Base-by-base conservation (phyloP, 2,329 filamentous ascomycete genomes). In the Rhytidhysteron rufulum region DNA sequence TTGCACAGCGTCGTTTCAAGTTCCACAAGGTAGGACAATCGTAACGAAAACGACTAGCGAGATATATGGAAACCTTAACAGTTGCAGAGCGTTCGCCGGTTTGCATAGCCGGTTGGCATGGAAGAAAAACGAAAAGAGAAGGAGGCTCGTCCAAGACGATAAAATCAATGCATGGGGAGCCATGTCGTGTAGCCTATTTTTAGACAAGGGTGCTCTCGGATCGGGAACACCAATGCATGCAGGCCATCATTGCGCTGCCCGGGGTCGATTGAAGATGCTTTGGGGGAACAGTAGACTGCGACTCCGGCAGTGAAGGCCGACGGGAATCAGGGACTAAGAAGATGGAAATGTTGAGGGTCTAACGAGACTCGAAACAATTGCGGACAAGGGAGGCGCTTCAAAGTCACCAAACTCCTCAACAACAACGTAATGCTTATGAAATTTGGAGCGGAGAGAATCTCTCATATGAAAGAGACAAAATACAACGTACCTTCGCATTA, bases 401-500 rank as follows among this genome's bases (percentile, higher is more conserved):
- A n/a, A n/a, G n/a, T n/a, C n/a, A n/a, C n/a, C n/a, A n/a, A n/a
- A n/a, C n/a, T n/a, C n/a, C n/a, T n/a, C n/a, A n/a, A n/a, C n/a
- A n/a, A n/a, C n/a, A n/a, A n/a, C n/a, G n/a, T n/a, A n/a, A n/a
- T n/a, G n/a, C n/a, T n/a, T n/a, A n/a, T n/a, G n/a, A n/a, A n/a
- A n/a, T n/a, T n/a, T n/a, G n/a, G n/a, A n/a, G n/a, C n/a, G n/a
- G n/a, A n/a, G n/a, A n/a, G n/a, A n/a, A n/a, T n/a, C n/a, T n/a
- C n/a, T n/a, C n/a, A n/a, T n/a, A n/a, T n/a, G n/a, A n/a, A n/a
- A n/a, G n/a, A n/a, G n/a, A n/a, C n/a, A n/a, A n/a, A n/a, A n/a
- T n/a, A n/a, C n/a, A n/a, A 63, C 75, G 53, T 79, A 85, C 82
- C 82, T 83, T 72, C 79, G 75, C 69, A 82, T 82, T 45, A 81